These are phyloP conservation scores for Tetrahymena borealis DNA, from an alignment of 73 alveolate genomes.

Conservation along the genomic window DNA sequence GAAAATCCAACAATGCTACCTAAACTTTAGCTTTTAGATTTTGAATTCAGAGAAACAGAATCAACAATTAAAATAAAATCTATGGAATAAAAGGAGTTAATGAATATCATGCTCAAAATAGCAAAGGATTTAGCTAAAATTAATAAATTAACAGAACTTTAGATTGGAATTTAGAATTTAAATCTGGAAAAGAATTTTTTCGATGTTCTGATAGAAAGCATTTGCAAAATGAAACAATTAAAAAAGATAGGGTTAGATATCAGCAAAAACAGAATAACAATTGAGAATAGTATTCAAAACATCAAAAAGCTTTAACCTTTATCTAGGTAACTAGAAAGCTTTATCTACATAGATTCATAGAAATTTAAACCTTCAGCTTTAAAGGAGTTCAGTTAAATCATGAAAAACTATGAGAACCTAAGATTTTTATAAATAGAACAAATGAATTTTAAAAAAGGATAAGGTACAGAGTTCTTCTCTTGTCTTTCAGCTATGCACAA, in stretches of 20 bases:
- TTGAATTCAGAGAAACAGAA: not conserved
- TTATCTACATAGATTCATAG: not conserved
- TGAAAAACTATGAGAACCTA: not conserved
- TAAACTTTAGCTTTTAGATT: not conserved
- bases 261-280: not conserved
- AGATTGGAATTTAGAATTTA: not conserved
- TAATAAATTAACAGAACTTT: not conserved
- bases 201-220: not conserved
- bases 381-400: not conserved
- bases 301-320: not conserved
- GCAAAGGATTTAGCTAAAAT: not conserved
- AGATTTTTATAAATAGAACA: not conserved
- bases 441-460: not conserved
- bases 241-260: not conserved
- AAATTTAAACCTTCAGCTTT: not conserved
- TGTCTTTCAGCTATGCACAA: not conserved
- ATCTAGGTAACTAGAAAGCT: not conserved
- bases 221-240: not conserved
- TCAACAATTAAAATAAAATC: not conserved
- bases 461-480: not conserved
- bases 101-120: not conserved
- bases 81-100: not conserved
- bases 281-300: not conserved
- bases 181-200: not conserved
- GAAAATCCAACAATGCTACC: not conserved